Base-by-base conservation (phyloP, 371 early-diverging fungal genomes). In the Zychaea mexicana region DNA sequence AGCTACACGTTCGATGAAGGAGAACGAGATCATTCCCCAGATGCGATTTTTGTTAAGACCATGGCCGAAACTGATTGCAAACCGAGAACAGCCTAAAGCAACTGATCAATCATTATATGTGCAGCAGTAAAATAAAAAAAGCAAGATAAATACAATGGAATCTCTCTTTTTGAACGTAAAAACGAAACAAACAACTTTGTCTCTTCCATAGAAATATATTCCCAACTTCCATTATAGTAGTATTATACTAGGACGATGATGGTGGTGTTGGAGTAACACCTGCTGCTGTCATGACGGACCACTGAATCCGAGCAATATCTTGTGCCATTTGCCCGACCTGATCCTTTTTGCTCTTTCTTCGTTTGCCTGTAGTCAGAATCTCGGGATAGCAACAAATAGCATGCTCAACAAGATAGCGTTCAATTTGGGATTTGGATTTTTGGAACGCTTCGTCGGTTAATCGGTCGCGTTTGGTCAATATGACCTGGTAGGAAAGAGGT, bases 1-100 rank as follows among this genome's bases (percentile, higher is more conserved):
- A 92, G 93, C 26, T 98, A 98, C 77, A 92, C 94, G 2, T 98
- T 85, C 76, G 98, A 98, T 57, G 95, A 97, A 69, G 97, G 96
- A 26, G 94, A 96, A 68, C 90, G 92, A 68, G 93, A 92, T 62
- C 94, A 94, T 78, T 85, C 92, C 5, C 88, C 88, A 1, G 97
- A 96, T 69, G 73, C 88, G 36, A 84, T 96, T 54, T 94, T 84
- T 74, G 88, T 96, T 64, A 84, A 88, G 53, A 66, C 83, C 24
- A 73, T 96, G 52, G 63, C 77, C 5, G 95, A 92, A 52, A 74
- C 66, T 46, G 97, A 95, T 36, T 84, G 84, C 27, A 78, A 74
- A 52, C 92, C 94, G 42, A 67, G 76, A 31, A 52, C 49, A 42
- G 17, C 15, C n/a, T 3, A 42, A 12, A 42, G n/a, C n/a, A 42